phyloP scores from a whole-genome alignment of 1,284 basidiomycete genomes.

The Cystobasidium slooffiae region DNA sequence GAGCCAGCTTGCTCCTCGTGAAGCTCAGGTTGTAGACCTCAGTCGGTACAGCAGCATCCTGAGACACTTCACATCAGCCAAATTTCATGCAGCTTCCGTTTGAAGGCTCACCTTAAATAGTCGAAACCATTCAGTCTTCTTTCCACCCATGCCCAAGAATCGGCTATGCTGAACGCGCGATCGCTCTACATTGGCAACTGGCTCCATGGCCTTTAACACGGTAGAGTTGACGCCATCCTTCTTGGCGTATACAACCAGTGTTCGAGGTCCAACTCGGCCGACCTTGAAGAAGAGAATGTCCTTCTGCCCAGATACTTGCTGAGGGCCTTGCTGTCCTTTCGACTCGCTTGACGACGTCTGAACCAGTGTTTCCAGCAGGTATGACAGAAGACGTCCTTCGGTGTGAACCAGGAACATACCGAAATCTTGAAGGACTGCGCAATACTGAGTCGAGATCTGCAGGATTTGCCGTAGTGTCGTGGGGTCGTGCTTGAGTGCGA shows the following conservation, averaged over 20 bases:
- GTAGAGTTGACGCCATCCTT: conserved; percentile 88
- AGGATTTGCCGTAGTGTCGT: conserved; percentile 84
- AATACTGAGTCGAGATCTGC: conserved; percentile 89
- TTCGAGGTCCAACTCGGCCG: conserved; percentile 79
- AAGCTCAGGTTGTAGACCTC: conserved; percentile 89
- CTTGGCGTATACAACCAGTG: conserved; percentile 93
- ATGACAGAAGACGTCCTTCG: conserved; percentile 68
- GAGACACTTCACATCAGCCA: background rate
- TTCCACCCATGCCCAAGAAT: conserved; percentile 70
- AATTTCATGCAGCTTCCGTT: background rate
- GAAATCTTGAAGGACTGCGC: conserved; percentile 91
- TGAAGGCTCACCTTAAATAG: conserved; percentile 68
- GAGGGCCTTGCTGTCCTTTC: conserved; percentile 62
- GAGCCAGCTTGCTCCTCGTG: conserved; percentile 85
- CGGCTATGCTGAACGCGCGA: conserved; percentile 60
- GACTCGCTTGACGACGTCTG: conserved; percentile 71
- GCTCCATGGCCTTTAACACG: conserved; percentile 91
- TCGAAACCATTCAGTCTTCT: conserved; percentile 88
- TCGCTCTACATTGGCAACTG: conserved; percentile 71
- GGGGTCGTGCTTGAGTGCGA: conserved; percentile 86
- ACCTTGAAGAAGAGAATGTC: conserved; percentile 95
- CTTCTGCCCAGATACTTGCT: conserved; percentile 82
- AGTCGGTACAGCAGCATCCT: conserved; percentile 57
- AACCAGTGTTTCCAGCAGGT: conserved; percentile 93
- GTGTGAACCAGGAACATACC: conserved; percentile 93